These are phyloP conservation scores for Ophiostoma ips DNA, from an alignment of 2,329 filamentous ascomycete genomes.

Conservation along the genomic window DNA sequence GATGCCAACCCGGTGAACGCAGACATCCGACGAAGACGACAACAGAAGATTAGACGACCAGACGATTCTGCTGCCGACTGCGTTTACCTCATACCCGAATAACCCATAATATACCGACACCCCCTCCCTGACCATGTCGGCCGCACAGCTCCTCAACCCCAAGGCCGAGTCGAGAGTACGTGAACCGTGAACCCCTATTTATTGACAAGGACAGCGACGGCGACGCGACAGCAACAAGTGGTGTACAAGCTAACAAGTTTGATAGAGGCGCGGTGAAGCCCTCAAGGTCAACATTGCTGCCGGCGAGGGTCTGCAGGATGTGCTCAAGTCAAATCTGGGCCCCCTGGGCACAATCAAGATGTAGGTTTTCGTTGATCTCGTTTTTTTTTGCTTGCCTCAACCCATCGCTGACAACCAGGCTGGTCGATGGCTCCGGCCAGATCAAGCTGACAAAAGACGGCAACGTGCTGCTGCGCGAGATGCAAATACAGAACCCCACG, in stretches of 20 bases:
- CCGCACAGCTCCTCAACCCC: constrained; percentile 93
- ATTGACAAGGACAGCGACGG: not conserved
- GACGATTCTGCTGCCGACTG: too few species aligned
- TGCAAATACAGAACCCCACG: constrained; percentile 97
- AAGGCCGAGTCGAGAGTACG: constrained; percentile 94
- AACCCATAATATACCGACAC: not conserved
- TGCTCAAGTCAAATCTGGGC: constrained; percentile 90
- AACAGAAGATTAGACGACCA: too few species aligned
- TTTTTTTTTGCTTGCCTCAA: too few species aligned
- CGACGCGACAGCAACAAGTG: constrained; percentile 14
- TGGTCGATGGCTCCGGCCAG: constrained; percentile 60
- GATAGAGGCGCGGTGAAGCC: constrained; percentile 87
- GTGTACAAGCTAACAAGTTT: constrained; percentile 20
- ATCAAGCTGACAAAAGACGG: constrained; percentile 99
- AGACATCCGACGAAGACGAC: too few species aligned
- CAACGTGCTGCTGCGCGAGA: constrained; percentile 65
- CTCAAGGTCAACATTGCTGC: constrained; percentile 93
- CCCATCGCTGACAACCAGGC: constrained; percentile 26
- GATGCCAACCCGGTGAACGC: too few species aligned
- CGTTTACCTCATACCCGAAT: too few species aligned
- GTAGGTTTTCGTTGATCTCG: constrained; percentile 30
- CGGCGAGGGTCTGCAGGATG: constrained; percentile 84
- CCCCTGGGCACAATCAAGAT: constrained; percentile 94
- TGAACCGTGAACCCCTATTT: constrained; percentile 14
- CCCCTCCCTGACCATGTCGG: constrained; percentile 58